phyloP scores from a whole-genome alignment of 345 rosid genomes.

The Syzygium aromaticum region DNA sequence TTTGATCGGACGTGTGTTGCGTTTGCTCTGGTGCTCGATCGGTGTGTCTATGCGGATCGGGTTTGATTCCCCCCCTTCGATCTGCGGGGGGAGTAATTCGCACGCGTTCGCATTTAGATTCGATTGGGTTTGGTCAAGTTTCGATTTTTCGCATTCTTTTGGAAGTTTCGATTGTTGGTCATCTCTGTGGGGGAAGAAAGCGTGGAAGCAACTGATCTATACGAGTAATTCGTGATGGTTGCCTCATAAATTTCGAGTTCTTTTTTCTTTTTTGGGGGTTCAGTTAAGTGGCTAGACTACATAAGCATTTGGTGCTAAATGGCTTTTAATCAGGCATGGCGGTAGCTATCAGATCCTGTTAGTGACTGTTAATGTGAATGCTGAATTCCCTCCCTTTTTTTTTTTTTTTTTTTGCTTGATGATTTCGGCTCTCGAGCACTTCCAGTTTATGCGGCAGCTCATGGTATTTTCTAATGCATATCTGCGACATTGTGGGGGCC shows the following conservation, averaged over 20 bases:
- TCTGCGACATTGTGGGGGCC: not conserved
- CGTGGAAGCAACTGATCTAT: not conserved
- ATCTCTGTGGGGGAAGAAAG: not conserved
- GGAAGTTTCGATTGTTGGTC: not conserved
- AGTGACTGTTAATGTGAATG: not conserved
- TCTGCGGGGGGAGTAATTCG: not conserved
- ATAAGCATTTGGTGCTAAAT: not conserved
- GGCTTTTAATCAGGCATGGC: not conserved
- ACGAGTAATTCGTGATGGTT: not conserved
- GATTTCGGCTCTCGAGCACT: not conserved
- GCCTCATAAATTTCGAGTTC: not conserved
- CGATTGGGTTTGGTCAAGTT: not conserved
- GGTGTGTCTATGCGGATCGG: not conserved
- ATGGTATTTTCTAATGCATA: not conserved
- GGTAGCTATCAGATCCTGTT: not conserved
- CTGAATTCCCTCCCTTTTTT: not conserved
- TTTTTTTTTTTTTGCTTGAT: not conserved
- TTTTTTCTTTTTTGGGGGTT: not conserved
- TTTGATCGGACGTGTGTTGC: not conserved
- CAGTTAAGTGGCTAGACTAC: not conserved
- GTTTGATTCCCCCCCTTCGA: not conserved
- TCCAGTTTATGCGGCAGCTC: not conserved
- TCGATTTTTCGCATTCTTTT: not conserved
- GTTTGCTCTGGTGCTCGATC: not conserved
- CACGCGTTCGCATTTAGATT: not conserved